These are phyloP conservation scores for Berberis thunbergii DNA, from an alignment of 164 flowering plant genomes.

Conservation along the genomic window DNA sequence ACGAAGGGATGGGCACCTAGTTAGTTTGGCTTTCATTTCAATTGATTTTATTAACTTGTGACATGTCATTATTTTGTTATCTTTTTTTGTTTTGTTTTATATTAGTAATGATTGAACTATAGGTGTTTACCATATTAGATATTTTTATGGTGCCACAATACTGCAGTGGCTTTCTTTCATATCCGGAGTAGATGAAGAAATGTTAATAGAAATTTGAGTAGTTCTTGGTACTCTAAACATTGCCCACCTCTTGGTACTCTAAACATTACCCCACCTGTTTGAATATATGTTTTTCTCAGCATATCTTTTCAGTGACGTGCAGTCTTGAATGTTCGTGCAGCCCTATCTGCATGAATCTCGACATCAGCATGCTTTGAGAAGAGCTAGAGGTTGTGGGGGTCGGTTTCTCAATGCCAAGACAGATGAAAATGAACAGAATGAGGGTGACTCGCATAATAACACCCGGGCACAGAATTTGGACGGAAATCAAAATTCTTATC, in stretches of 20 bases:
- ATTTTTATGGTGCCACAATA: too few relatives aligned
- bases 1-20: too few relatives aligned
- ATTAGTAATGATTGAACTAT: too few relatives aligned
- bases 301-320: background rate
- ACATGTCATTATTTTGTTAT: too few relatives aligned
- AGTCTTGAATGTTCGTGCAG: slow-evolving; percentile 27
- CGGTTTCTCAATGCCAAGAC: slow-evolving; percentile 70
- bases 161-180: too few relatives aligned
- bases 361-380: slow-evolving; percentile 66
- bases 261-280: background rate
- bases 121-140: too few relatives aligned
- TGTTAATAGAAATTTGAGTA: background rate
- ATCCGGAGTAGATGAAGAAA: too few relatives aligned
- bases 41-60: too few relatives aligned
- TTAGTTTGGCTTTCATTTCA: too few relatives aligned
- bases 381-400: slow-evolving; percentile 79
- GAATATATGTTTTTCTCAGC: background rate
- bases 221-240: background rate
- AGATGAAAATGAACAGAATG: slow-evolving; percentile 34
- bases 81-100: too few relatives aligned
- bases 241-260: background rate
- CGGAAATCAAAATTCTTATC: slow-evolving; percentile 13
- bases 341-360: slow-evolving; percentile 95
- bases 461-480: slow-evolving; percentile 37
- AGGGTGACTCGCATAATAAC: slow-evolving; percentile 28